Percentiles rank a stretch among this genome's conserved stretches.
Conservation (phyloP, 805 yeast genomes). For the Barnettozyma wickerhamii region DNA sequence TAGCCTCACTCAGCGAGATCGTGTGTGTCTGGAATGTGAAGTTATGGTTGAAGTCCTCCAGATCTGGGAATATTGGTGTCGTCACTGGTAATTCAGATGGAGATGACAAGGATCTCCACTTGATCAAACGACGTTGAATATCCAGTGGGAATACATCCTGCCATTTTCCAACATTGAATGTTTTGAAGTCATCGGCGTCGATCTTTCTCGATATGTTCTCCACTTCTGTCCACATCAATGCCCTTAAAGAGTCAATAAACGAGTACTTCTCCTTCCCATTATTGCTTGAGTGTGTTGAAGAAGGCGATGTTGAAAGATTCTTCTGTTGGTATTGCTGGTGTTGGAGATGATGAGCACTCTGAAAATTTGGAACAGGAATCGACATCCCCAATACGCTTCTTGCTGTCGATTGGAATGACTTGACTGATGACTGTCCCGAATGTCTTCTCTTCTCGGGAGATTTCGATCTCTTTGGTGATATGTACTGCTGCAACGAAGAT, state of each 20-base stretch:
- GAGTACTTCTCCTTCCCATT: constrained; percentile 11
- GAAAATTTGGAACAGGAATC: constrained; percentile 2
- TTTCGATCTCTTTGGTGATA: constrained; percentile 5
- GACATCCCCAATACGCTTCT: constrained; percentile 3
- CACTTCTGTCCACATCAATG: constrained; percentile 53
- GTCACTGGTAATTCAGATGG: constrained; percentile 92
- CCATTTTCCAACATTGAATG: constrained; percentile 81
- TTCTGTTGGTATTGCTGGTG: constrained; percentile 4
- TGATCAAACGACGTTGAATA: constrained; percentile 61
- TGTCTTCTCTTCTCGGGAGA: not conserved
- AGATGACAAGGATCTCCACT: constrained; percentile 90
- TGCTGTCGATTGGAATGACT: constrained; percentile 5
- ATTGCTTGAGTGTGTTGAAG: constrained; percentile 8
- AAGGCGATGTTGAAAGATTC: constrained; percentile 7
- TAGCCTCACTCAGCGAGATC: constrained; percentile 58
- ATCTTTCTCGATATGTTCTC: constrained; percentile 74
- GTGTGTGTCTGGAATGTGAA: constrained; percentile 84
- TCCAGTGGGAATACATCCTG: constrained; percentile 79
- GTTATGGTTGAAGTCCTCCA: constrained; percentile 61
- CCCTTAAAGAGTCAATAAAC: constrained; percentile 18
- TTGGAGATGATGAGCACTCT: constrained; percentile 2
- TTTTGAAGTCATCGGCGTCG: constrained; percentile 47
- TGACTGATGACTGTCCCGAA: not conserved
- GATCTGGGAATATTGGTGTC: constrained; percentile 71
- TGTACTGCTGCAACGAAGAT: constrained; percentile 15